Conservation (phyloP, 139 green algal genomes). For the Desmodesmus armatus region DNA sequence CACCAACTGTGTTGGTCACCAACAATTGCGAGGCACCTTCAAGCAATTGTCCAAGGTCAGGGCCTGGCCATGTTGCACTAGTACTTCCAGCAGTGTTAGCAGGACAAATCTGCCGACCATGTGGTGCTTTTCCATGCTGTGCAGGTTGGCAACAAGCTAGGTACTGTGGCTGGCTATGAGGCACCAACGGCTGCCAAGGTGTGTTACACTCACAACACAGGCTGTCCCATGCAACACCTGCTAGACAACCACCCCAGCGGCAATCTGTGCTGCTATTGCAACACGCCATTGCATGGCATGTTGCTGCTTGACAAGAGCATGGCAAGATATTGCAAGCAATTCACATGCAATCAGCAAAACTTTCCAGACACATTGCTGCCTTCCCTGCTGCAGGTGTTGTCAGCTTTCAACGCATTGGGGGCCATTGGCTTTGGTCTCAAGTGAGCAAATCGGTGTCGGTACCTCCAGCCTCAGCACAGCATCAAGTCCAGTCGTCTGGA, state of each 20-base stretch:
- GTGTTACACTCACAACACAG: too few relatives aligned
- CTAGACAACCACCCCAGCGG: too few relatives aligned
- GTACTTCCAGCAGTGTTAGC: background rate
- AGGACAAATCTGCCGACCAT: background rate
- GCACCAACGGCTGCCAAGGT: background rate
- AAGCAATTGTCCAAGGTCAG: background rate
- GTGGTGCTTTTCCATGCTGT: background rate
- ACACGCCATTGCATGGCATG: too few relatives aligned
- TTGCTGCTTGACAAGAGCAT: too few relatives aligned
- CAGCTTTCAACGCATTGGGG: constrained; percentile 2
- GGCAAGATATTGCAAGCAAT: too few relatives aligned
- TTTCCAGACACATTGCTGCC: background rate
- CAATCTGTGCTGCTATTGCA: too few relatives aligned
- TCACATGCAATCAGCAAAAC: background rate
- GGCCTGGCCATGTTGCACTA: background rate
- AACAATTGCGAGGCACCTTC: background rate
- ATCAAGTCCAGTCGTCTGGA: background rate
- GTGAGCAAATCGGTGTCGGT: background rate
- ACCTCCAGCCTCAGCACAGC: background rate
- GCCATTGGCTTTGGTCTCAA: constrained; percentile 22
- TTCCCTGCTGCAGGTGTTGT: background rate
- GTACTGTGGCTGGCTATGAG: background rate
- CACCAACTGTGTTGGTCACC: background rate
- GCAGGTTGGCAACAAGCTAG: background rate
- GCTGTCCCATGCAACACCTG: too few relatives aligned